Evolutionary conservation across 768 basidiomycete genomes (phyloP), one percentile per base, ranked within the genome.

Genomic region (Baorangia bicolor): DNA sequence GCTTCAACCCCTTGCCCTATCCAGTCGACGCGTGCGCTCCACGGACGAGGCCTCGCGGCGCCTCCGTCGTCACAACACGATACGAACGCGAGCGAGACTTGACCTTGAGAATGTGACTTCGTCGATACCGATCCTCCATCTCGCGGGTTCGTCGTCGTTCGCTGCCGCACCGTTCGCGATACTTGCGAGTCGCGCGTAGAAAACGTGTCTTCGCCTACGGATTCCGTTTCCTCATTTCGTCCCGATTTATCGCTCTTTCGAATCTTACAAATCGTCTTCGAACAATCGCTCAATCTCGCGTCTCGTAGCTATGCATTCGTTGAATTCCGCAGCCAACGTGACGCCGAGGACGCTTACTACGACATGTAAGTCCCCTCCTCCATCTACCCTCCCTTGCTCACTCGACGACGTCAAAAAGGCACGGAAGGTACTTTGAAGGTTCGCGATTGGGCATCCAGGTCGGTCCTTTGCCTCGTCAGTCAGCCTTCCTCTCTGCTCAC

Each of bases 291-390:
- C 84, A 84, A 84, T 78, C 64, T 74, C 71, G 76, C 74, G 68
- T 74, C 70, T 73, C 77, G 77, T 78, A 91, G 90, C 77, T 92
- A 90, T 72, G 90, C 90, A 54, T 92, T 92, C 72, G 84, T 92
- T 68, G 90, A 92, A 71, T 92, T 91, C 67, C 85, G 87, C 68
- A 83, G 82, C 65, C 78, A 81, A 45, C 83, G 86, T 39, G 88
- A 91, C 65, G 90, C 90, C 20, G 90, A 91, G 65, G 88, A 90
- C 60, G 89, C 90, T 28, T 91, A 90, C 71, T 84, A 88, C 66
- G 88, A 90, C 56, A 91, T 92, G 90, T 91, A 69, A 57, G 86
- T 74, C 21, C 41, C 45, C 21, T 16, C 3, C 13, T 37, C 18
- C 12, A 5, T 49, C n/a, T n/a, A 6, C 0, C 39, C 27, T 11